Evolutionary conservation across 768 basidiomycete genomes (phyloP).

Genomic region (Termitomyces sp.): DNA sequence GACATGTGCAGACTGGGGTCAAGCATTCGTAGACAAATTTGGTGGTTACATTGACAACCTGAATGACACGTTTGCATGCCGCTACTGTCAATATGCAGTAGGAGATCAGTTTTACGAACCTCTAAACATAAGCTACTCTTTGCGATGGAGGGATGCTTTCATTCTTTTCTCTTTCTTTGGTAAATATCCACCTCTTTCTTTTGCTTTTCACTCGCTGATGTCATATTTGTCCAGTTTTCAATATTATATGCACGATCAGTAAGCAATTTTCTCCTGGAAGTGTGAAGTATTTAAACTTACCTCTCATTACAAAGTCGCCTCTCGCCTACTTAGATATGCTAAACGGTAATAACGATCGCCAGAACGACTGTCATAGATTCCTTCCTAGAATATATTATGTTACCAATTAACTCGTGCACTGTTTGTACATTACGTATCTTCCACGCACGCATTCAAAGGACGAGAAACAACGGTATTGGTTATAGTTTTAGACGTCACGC

Average conservation of each 20-base stretch:
- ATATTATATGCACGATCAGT: conserved; percentile 54
- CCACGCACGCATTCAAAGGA: no score
- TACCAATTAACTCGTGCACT: neutral
- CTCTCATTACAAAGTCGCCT: conserved; percentile 39
- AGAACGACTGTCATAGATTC: neutral
- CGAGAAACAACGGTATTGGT: no score
- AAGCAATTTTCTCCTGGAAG: conserved; percentile 8
- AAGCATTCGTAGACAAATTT: conserved; percentile 50
- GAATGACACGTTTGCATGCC: conserved; percentile 52
- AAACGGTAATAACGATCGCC: conserved; percentile 38
- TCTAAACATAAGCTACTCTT: conserved; percentile 56
- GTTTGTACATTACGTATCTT: no score
- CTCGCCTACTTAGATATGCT: conserved; percentile 65
- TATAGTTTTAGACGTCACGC: no score
- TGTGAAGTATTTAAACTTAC: neutral
- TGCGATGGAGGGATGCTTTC: conserved; percentile 66
- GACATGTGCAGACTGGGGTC: conserved; percentile 67
- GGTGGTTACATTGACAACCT: conserved; percentile 77
- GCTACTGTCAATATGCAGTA: conserved; percentile 64
- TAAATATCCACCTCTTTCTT: conserved; percentile 20
- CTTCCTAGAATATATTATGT: neutral
- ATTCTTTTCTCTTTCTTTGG: conserved; percentile 59
- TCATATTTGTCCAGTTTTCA: conserved; percentile 45
- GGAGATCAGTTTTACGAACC: conserved; percentile 70
- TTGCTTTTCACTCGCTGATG: neutral